phyloP scores from a whole-genome alignment of 169 alveolate species.

The Plasmodium relictum region DNA sequence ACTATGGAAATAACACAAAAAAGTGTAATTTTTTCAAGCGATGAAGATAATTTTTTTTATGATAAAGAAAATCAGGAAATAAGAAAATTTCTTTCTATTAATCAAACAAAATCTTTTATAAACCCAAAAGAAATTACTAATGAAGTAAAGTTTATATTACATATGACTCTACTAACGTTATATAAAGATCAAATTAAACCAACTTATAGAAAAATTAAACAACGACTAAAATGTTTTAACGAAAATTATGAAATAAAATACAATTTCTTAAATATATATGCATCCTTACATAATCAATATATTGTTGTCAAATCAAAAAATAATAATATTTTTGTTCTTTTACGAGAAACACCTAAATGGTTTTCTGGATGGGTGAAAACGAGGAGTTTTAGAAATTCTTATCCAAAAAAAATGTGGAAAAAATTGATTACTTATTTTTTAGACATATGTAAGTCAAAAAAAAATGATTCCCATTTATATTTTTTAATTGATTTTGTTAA shows the following conservation, averaged over 20 bases:
- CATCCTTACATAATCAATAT: constrained; percentile 33
- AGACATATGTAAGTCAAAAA: constrained; percentile 9
- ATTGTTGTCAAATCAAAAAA: constrained; percentile 23
- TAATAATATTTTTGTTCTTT: constrained; percentile 34
- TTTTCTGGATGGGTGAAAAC: constrained; percentile 57
- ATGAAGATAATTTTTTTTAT: not conserved
- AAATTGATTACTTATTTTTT: constrained; percentile 11
- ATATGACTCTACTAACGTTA: constrained; percentile 40
- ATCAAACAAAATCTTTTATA: not conserved
- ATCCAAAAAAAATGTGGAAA: constrained; percentile 30
- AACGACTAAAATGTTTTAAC: constrained; percentile 5
- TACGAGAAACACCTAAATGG: constrained; percentile 65
- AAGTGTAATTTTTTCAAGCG: not conserved
- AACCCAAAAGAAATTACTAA: constrained; percentile 30
- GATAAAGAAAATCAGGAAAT: not conserved
- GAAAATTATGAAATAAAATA: not conserved
- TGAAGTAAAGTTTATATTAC: constrained; percentile 35
- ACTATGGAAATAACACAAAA: not conserved
- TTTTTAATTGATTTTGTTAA: constrained; percentile 9
- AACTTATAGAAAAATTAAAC: constrained; percentile 9
- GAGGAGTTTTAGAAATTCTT: constrained; percentile 16
- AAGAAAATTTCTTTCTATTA: not conserved
- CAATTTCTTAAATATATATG: constrained; percentile 15
- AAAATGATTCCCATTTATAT: not conserved
- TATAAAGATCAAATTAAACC: constrained; percentile 47